A percentile compares a stretch with the other conserved stretches of the same genome.
These are phyloP conservation scores for Iris macrosiphon DNA, from an alignment of 106 monocot species.

Conservation along the genomic window DNA sequence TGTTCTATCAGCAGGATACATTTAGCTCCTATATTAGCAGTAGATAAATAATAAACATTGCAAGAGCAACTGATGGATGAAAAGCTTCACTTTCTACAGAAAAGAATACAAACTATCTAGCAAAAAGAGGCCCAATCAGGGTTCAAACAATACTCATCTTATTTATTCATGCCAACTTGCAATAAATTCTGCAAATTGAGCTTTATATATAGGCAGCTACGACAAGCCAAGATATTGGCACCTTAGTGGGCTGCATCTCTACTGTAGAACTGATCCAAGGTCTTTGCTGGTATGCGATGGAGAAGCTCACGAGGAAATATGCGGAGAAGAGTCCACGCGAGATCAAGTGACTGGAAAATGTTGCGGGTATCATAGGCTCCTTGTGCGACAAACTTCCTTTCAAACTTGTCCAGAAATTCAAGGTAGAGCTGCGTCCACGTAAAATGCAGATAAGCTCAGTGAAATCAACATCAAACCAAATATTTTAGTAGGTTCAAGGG, in stretches of 20 bases:
- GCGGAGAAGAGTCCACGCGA: constrained; percentile 82
- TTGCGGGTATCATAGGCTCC: constrained; percentile 95
- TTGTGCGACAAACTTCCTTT: constrained; percentile 82
- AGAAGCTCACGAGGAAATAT: constrained; percentile 93
- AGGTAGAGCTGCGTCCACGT: constrained; percentile 63
- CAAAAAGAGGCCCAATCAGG: not conserved
- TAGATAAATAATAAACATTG: constrained; percentile 3
- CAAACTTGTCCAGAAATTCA: constrained; percentile 91
- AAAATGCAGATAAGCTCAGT: not conserved
- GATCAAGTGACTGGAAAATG: constrained; percentile 89
- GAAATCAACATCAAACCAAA: no score
- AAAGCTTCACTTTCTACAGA: not conserved
- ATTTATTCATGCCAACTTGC: not conserved
- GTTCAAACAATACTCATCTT: not conserved
- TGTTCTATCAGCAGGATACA: no score
- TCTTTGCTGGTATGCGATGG: constrained; percentile 90
- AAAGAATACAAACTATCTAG: constrained; percentile 5
- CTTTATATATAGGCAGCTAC: not conserved
- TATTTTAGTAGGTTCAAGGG: constrained; percentile 20
- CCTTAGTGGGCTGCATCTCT: constrained; percentile 35
- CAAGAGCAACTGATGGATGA: not conserved
- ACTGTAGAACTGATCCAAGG: constrained; percentile 73
- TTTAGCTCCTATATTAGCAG: no score
- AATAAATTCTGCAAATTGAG: not conserved
- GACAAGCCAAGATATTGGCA: no score